Conservation (phyloP, 805 yeast species). For the Ogataea trehalophila region DNA sequence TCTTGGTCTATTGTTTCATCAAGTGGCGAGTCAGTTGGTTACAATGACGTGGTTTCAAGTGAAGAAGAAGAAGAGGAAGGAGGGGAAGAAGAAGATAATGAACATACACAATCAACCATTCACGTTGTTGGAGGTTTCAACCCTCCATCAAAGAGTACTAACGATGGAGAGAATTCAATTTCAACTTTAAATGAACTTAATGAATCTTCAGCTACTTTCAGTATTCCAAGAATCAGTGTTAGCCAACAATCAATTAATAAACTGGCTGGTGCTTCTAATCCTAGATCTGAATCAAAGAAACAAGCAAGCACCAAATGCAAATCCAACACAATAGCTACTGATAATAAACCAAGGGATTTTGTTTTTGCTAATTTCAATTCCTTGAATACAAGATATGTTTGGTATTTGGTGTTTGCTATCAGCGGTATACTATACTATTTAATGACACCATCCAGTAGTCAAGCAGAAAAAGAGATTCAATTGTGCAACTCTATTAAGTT, state of each 20-base stretch:
- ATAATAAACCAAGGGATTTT: neutral
- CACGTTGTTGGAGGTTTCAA: neutral
- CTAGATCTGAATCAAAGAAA: neutral
- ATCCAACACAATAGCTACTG: neutral
- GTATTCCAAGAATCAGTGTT: constrained; percentile 12
- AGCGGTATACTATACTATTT: no score
- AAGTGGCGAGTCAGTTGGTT: constrained; percentile 8
- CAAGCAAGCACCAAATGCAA: no score
- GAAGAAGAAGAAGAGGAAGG: constrained; percentile 19
- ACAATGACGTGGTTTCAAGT: constrained; percentile 18
- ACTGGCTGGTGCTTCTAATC: neutral
- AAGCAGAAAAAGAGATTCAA: no score
- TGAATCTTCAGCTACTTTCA: constrained; percentile 9
- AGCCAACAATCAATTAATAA: neutral
- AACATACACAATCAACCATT: no score
- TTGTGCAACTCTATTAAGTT: no score
- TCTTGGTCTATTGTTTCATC: constrained; percentile 20
- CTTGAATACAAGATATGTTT: no score
- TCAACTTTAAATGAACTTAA: constrained; percentile 14
- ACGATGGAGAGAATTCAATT: constrained; percentile 9
- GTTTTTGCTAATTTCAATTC: no score
- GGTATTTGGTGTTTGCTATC: no score
- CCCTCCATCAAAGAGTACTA: neutral
- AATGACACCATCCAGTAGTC: no score
- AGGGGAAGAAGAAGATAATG: no score